phyloP scores from a whole-genome alignment of 2,329 filamentous ascomycete genomes.

The Pyrenochaeta sp. region DNA sequence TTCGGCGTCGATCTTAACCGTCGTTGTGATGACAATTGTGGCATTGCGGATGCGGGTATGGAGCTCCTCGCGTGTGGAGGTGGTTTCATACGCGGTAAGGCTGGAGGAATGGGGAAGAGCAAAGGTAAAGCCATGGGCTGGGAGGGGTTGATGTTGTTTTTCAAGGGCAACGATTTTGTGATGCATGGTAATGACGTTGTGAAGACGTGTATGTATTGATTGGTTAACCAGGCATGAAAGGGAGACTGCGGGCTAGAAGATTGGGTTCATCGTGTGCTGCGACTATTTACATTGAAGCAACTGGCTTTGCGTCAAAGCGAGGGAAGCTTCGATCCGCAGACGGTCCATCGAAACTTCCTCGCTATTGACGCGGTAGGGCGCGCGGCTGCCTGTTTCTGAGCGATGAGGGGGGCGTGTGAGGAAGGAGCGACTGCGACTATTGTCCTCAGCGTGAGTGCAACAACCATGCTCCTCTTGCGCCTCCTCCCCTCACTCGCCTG shows the following conservation, averaged over 20 bases:
- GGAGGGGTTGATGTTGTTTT: conserved; percentile 51
- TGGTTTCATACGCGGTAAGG: conserved; percentile 51
- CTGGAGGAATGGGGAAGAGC: conserved; percentile 42
- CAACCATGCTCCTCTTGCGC: too few species aligned
- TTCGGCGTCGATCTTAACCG: conserved; percentile 52
- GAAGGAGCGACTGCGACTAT: background rate
- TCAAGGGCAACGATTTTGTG: conserved; percentile 60
- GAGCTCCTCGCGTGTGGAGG: conserved; percentile 37
- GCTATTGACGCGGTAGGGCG: conserved; percentile 13
- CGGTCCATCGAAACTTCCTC: conserved; percentile 6
- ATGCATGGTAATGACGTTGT: conserved; percentile 37
- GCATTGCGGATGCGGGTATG: conserved; percentile 55
- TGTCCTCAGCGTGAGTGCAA: too few species aligned
- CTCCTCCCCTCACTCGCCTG: too few species aligned
- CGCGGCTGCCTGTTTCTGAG: background rate
- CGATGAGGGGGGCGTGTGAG: conserved; percentile 1
- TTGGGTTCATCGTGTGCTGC: background rate
- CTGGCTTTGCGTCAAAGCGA: background rate
- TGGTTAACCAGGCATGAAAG: background rate
- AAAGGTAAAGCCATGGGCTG: conserved; percentile 49
- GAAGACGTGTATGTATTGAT: background rate
- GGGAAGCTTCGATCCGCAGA: too few species aligned
- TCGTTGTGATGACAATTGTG: conserved; percentile 56
- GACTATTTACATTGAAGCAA: background rate
- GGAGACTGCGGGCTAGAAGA: background rate